These are phyloP conservation scores for Lyophyllum atratum DNA, from an alignment of 768 basidiomycete species.

Conservation along the genomic window DNA sequence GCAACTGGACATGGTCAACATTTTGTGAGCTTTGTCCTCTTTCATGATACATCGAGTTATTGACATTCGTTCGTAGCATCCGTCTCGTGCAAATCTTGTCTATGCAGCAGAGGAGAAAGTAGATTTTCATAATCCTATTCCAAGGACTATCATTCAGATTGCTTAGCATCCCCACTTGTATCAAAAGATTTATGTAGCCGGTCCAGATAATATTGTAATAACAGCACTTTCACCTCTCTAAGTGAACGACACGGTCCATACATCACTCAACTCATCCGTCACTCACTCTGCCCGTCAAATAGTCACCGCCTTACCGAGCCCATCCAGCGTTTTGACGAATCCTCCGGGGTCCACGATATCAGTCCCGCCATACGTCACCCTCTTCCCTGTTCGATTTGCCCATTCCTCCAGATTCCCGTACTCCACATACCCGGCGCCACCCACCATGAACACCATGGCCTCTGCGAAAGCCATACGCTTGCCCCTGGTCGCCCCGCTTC, in stretches of 20 bases:
- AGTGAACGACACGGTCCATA: background rate
- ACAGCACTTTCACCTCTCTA: background rate
- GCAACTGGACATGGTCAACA: constrained; percentile 88
- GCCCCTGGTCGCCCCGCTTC: constrained; percentile 41
- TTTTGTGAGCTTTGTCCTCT: constrained; percentile 57
- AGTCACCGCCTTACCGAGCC: constrained; percentile 51
- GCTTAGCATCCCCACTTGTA: background rate
- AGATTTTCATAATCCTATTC: background rate
- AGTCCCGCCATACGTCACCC: constrained; percentile 92
- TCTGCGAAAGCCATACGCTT: constrained; percentile 81
- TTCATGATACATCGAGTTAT: background rate
- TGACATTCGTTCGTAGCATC: constrained; percentile 45
- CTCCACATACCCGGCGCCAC: constrained; percentile 96
- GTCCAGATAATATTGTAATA: constrained; percentile 10
- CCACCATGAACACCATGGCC: constrained; percentile 91
- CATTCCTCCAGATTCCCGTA: constrained; percentile 96
- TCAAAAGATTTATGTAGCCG: constrained; percentile 4
- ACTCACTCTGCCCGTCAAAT: constrained; percentile 3
- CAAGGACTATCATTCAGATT: background rate
- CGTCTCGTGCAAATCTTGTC: constrained; percentile 80
- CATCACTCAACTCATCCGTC: background rate
- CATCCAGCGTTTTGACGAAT: constrained; percentile 74
- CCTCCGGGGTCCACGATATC: constrained; percentile 90
- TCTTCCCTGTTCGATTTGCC: constrained; percentile 79
- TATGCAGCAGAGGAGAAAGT: constrained; percentile 57